Conservation (phyloP, 129 eudicot genomes). For the carrot (Daucus carota) region DNA sequence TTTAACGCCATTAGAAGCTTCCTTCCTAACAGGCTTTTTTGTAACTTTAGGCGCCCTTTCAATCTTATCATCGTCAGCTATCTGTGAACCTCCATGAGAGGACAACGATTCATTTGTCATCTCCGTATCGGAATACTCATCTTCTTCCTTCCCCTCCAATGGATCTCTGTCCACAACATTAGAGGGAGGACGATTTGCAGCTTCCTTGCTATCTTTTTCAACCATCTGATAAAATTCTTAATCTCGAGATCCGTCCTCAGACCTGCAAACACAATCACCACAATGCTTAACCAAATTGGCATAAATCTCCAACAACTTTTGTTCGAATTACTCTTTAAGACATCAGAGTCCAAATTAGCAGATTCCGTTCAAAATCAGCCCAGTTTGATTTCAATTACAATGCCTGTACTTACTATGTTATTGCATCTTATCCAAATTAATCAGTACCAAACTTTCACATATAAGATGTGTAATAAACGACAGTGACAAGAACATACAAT, state of each 20-base stretch:
- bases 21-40: slow-evolving; percentile 28
- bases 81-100: slow-evolving; percentile 64
- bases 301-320: slow-evolving; percentile 42
- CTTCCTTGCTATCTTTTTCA: slow-evolving; percentile 26
- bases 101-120: slow-evolving; percentile 72
- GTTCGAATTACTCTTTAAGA: slow-evolving; percentile 34
- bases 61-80: slow-evolving; percentile 56
- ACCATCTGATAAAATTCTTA: slow-evolving; percentile 19
- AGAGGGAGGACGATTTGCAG: slow-evolving; percentile 25
- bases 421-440: too few relatives aligned
- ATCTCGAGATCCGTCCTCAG: slow-evolving; percentile 24
- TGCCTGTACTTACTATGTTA: slow-evolving; percentile 27
- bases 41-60: slow-evolving; percentile 37
- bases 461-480: slow-evolving; percentile 9
- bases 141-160: slow-evolving; percentile 46
- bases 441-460: too few relatives aligned
- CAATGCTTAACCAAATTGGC: slow-evolving; percentile 39
- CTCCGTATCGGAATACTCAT: slow-evolving; percentile 77
- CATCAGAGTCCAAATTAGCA: slow-evolving; percentile 19
- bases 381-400: slow-evolving; percentile 33
- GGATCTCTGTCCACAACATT: slow-evolving; percentile 35
- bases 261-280: slow-evolving; percentile 38
- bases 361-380: slow-evolving; percentile 21
- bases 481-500: slow-evolving; percentile 1
- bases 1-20: slow-evolving; percentile 18